Evolutionary conservation across 768 basidiomycete genomes (phyloP).

Genomic region (Tulasnella calospora): DNA sequence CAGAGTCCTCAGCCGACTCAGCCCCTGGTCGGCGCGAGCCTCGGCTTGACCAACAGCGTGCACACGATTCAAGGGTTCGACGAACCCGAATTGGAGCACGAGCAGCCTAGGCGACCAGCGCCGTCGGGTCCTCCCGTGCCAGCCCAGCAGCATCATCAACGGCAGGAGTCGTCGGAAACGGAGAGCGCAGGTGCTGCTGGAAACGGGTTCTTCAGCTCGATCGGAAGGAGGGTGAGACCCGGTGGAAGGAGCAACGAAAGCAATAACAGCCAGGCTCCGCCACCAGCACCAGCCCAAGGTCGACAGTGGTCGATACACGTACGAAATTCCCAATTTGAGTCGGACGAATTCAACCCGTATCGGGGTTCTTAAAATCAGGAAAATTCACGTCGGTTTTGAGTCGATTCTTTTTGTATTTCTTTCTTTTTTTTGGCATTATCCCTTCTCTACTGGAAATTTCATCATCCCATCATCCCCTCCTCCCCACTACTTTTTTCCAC

Average conservation of each 20-base stretch:
- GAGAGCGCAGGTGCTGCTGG: neutral
- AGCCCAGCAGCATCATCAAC: neutral
- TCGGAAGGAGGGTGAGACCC: neutral
- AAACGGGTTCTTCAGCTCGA: neutral
- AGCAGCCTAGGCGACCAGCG: neutral
- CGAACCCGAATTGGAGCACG: neutral
- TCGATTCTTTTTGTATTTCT: neutral
- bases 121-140: neutral
- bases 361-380: neutral
- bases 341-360: neutral
- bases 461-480: neutral
- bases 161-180: neutral
- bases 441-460: neutral
- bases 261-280: neutral
- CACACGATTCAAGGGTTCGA: neutral
- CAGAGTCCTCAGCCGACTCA: neutral
- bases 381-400: neutral
- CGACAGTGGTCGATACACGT: neutral
- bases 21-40: neutral
- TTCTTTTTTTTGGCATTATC: neutral
- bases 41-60: neutral
- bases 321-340: neutral
- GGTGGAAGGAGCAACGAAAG: conserved; percentile 1
- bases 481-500: neutral
- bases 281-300: neutral